phyloP scores from a whole-genome alignment of 306 rosid species.

The Malus asiatica region DNA sequence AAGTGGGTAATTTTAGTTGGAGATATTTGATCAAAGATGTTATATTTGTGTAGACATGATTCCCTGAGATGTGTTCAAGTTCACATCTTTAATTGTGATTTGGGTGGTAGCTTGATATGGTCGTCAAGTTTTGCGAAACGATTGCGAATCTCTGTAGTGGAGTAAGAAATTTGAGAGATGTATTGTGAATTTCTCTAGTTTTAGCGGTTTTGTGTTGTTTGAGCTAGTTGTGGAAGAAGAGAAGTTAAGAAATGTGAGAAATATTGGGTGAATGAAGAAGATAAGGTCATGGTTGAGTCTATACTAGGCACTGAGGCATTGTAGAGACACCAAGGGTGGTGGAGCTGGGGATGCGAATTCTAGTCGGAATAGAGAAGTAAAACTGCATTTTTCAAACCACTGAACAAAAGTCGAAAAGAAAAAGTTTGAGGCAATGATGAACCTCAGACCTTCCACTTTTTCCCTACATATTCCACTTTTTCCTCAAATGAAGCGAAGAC shows the following conservation, averaged over 20 bases:
- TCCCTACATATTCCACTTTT: too few relatives aligned
- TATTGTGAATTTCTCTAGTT: not conserved
- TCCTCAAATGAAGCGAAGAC: too few relatives aligned
- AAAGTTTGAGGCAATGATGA: too few relatives aligned
- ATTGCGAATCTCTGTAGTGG: not conserved
- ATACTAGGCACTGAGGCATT: conserved; percentile 71
- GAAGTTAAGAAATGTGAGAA: conserved; percentile 41
- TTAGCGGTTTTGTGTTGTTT: conserved; percentile 4
- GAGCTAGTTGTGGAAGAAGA: conserved; percentile 18
- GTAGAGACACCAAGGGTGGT: conserved; percentile 36
- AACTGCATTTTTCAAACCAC: conserved; percentile 6
- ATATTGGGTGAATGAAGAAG: conserved; percentile 66
- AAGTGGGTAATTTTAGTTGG: not conserved
- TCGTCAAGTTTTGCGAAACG: not conserved
- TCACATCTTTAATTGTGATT: not conserved
- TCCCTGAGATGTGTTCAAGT: conserved; percentile 7
- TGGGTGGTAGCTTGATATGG: not conserved
- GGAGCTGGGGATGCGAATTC: conserved; percentile 12
- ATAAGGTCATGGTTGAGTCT: conserved; percentile 61
- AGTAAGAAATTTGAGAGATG: not conserved
- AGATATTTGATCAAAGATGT: conserved; percentile 1
- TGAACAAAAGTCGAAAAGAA: too few relatives aligned
- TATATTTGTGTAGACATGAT: conserved; percentile 1
- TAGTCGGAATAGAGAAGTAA: conserved; percentile 36
- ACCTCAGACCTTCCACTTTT: too few relatives aligned